phyloP scores from a whole-genome alignment of 192 early-diverging fungal species.

The Rhizophagus sp. region DNA sequence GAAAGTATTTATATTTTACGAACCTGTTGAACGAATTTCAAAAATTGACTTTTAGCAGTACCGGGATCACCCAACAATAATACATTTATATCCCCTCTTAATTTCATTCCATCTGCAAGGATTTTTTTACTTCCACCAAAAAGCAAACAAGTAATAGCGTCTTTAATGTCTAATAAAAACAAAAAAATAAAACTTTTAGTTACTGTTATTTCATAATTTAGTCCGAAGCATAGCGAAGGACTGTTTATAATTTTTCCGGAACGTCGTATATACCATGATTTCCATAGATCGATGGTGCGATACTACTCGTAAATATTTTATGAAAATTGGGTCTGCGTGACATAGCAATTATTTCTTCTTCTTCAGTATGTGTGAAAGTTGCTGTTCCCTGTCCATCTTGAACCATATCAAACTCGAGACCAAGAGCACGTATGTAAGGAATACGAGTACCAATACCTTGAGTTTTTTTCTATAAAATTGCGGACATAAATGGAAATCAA shows the following conservation, averaged over 20 bases:
- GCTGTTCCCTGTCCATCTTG: slow-evolving; percentile 55
- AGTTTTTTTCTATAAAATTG: background rate
- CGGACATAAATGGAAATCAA: background rate
- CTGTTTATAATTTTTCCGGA: no score
- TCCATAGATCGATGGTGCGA: slow-evolving; percentile 97
- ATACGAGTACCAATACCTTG: slow-evolving; percentile 82
- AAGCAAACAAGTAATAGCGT: slow-evolving; percentile 89
- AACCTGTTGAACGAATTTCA: slow-evolving; percentile 99
- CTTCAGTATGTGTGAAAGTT: slow-evolving; percentile 88
- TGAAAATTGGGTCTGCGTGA: slow-evolving; percentile 87
- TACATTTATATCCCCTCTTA: slow-evolving; percentile 98
- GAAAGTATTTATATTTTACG: background rate
- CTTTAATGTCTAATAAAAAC: slow-evolving; percentile 84
- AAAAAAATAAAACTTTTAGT: background rate
- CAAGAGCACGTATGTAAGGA: slow-evolving; percentile 77
- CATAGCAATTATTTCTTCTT: slow-evolving; percentile 89
- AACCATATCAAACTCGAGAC: slow-evolving; percentile 82
- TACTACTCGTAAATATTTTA: slow-evolving; percentile 85
- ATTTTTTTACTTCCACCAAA: slow-evolving; percentile 97
- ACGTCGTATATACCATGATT: slow-evolving; percentile 61
- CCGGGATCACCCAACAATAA: slow-evolving; percentile 97
- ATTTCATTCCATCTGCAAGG: slow-evolving; percentile 93
- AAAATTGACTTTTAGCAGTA: slow-evolving; percentile 96
- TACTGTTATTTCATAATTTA: no score
- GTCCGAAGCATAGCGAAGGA: no score